Evolutionary conservation across 306 rosid genomes (phyloP), one percentile per base, ranked within the genome.

Genomic region (Begonia peltatifolia): DNA sequence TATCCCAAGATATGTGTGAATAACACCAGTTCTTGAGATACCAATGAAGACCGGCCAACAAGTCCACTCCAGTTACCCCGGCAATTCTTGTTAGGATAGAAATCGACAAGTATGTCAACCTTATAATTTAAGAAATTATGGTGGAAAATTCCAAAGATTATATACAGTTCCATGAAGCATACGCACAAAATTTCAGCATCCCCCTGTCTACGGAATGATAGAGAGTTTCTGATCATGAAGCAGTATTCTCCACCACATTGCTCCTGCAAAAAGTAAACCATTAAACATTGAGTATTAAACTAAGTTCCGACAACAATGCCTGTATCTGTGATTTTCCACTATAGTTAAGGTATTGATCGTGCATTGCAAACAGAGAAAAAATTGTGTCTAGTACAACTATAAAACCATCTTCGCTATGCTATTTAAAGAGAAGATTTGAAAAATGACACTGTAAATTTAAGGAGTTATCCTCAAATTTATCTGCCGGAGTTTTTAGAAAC

Each of bases 1-100:
- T 90, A 63, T 86, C 86, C 95, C 94, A 86, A 22, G 99, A 86
- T 57, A 90, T 67, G 61, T 86, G 95, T 67, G 88, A 92, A 42
- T 84, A 79, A 14, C 99, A 86, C 87, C 81, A 83, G 59, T 86
- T 83, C 71, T 90, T 90, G 25, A 90, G 76, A 69, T 83, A 90
- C 95, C 95, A 90, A 61, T 90, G 84, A 57, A 90, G 92, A 62
- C 97, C 94, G 15, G 86, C 83, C 50, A 71, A 81, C 67, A 85
- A 77, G 66, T 85, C 97, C 48, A 90, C 94, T 42, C 77, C 95
- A 11, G 97, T 78, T 62, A 94, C 80, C 49, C 95, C 97, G 36
- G 61, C 65, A 56, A 89, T 76, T 62, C 97, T 89, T 67, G 36
- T 42, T 59, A 12, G 14, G 58, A 11, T 12, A 61, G 20, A 16